Evolutionary conservation across 495 filamentous ascomycete genomes (phyloP).

Genomic region (Podospora appendiculata): DNA sequence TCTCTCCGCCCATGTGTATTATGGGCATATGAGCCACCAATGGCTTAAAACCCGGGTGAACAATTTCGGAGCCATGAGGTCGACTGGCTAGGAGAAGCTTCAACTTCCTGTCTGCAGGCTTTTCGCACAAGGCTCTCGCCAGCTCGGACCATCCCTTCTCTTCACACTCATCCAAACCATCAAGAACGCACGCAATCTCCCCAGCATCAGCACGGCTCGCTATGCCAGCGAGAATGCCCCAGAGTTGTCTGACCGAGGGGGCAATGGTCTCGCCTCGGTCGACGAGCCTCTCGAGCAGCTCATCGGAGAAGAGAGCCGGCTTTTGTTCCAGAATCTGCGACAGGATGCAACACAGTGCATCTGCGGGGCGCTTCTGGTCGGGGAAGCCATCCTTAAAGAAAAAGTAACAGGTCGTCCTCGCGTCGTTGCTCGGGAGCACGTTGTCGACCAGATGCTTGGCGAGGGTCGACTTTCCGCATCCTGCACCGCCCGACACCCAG

Average conservation of each 20-base stretch:
- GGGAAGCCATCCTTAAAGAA: slow-evolving; percentile 44
- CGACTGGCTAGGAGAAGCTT: slow-evolving; percentile 46
- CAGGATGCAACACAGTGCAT: slow-evolving; percentile 37
- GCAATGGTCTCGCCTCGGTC: slow-evolving; percentile 11
- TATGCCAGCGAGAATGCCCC: slow-evolving; percentile 29
- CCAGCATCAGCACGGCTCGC: slow-evolving; percentile 26
- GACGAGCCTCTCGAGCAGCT: slow-evolving; percentile 13
- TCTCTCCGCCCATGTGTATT: slow-evolving; percentile 30
- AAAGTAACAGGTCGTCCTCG: slow-evolving; percentile 38
- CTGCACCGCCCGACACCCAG: slow-evolving; percentile 47
- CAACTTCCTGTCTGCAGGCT: slow-evolving; percentile 7
- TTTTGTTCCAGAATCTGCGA: slow-evolving; percentile 36
- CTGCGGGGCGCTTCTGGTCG: slow-evolving; percentile 31
- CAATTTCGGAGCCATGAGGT: slow-evolving; percentile 32
- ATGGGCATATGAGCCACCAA: slow-evolving; percentile 16
- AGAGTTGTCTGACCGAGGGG: slow-evolving; percentile 29
- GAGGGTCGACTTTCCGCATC: slow-evolving; percentile 49
- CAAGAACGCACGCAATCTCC: slow-evolving; percentile 42
- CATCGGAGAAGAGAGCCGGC: slow-evolving; percentile 22
- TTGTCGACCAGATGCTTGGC: slow-evolving; percentile 37
- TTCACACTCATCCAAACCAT: slow-evolving; percentile 39
- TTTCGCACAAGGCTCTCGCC: background rate
- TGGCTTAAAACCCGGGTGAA: slow-evolving; percentile 16
- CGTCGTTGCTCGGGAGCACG: slow-evolving; percentile 11
- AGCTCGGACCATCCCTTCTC: slow-evolving; percentile 4